These are phyloP conservation scores for Lipomyces yamanashiensis DNA, from an alignment of 805 yeast genomes.

Conservation along the genomic window DNA sequence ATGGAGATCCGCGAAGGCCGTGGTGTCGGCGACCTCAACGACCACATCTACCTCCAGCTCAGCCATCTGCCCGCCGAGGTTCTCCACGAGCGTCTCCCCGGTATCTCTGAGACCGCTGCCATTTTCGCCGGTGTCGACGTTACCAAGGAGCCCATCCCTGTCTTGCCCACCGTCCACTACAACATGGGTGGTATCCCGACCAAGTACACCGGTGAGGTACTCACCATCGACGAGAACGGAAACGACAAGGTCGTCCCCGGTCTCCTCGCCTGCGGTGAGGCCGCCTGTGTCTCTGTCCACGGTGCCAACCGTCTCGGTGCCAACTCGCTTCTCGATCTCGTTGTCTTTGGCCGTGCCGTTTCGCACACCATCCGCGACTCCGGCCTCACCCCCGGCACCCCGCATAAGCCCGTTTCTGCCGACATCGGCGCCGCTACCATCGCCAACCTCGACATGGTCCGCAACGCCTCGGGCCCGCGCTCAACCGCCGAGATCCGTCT, in stretches of 20 bases:
- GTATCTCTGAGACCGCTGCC: constrained; percentile 98
- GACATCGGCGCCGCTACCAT: constrained; percentile 89
- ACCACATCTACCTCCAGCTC: constrained; percentile 93
- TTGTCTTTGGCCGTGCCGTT: constrained; percentile 98
- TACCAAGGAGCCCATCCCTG: constrained; percentile 98
- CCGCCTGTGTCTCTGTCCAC: constrained; percentile 98
- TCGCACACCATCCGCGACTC: constrained; percentile 84
- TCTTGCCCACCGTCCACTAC: constrained; percentile 97
- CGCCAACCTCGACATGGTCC: constrained; percentile 83
- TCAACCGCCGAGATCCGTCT: constrained; percentile 88
- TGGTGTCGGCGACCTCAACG: constrained; percentile 97
- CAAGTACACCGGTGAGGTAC: constrained; percentile 93
- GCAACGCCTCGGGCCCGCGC: constrained; percentile 82
- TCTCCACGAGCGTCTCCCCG: constrained; percentile 93
- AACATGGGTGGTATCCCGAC: constrained; percentile 99
- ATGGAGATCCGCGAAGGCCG: constrained; percentile 98
- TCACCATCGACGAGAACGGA: constrained; percentile 81
- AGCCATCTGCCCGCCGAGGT: constrained; percentile 92
- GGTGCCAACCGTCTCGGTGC: constrained; percentile 99
- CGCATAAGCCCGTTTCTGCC: constrained; percentile 79
- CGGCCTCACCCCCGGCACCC: constrained; percentile 80
- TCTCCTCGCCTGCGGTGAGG: constrained; percentile 96
- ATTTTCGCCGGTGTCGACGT: constrained; percentile 99
- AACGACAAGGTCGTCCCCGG: constrained; percentile 92
- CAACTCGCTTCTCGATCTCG: constrained; percentile 92